Evolutionary conservation across 495 filamentous ascomycete genomes (phyloP), one percentile per base, ranked within the genome.

Genomic region (Talaromyces stipitatus): DNA sequence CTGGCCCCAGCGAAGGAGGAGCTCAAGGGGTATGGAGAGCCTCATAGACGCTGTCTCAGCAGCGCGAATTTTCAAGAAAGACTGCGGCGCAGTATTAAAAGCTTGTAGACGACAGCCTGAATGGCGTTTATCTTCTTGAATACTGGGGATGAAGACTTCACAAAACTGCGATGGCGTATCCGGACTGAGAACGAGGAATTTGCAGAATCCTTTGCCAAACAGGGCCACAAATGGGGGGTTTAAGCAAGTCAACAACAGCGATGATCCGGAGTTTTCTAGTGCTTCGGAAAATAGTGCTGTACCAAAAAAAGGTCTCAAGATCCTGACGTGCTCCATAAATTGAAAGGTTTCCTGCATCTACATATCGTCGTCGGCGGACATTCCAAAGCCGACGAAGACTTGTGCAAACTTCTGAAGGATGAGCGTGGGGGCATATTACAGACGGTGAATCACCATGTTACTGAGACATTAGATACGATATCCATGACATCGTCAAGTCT

Each of bases 401-500:
- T 8, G 24, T 8, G 6, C 30, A 54, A 10, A 50, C 36, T 75
- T 32, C 62, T 76, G 16, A 14, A 59, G 12, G 64, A 68, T n/a
- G 73, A 76, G 56, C 60, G 64, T 22, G 64, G 57, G 2, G 72
- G 70, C 0, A 67, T 67, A 8, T 59, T 73, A 8, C 57, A 71
- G 28, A 77, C 74, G 0, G 61, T 69, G 2, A 72, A 76, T 52
- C 61, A 67, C 41, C 69, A 67, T 46, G 74, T 65, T 54, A 60
- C 62, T 18, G 63, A 68, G 1, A 72, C 55, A 18, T 60, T 77
- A 8, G 58, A 12, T 41, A 18, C 36, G 74, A 76, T 16, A 70
- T 76, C n/a, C 71, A 73, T 27, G 70, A 76, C 27, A 69, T 68
- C 10, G 58, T 76, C 8, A 67, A 70, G 29, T 59, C 72, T 0